phyloP scores from a whole-genome alignment of 768 basidiomycete species.

The Pulveroboletus sp. region DNA sequence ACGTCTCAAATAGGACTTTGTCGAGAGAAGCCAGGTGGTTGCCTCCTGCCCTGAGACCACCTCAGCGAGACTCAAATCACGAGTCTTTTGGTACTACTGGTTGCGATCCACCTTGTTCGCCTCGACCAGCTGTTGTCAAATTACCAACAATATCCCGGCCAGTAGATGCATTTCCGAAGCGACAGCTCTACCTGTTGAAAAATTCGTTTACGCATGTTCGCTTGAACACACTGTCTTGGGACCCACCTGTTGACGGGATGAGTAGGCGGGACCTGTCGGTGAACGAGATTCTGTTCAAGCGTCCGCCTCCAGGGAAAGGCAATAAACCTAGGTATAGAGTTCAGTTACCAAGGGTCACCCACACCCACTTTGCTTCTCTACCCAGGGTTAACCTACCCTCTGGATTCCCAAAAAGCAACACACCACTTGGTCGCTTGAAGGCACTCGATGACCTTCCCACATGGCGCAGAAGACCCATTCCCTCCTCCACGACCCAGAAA shows the following conservation, averaged over 20 bases:
- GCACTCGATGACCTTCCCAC: constrained; percentile 33
- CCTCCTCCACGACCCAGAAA: constrained; percentile 15
- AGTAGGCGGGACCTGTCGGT: constrained; percentile 55
- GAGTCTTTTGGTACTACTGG: constrained; percentile 48
- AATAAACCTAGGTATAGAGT: constrained; percentile 34
- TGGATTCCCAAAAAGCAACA: constrained; percentile 16
- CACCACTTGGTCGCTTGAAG: constrained; percentile 26
- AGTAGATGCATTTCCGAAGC: constrained; percentile 44
- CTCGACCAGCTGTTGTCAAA: constrained; percentile 41
- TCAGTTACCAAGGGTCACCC: constrained; percentile 29
- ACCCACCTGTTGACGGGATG: constrained; percentile 68
- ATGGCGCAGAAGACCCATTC: constrained; percentile 37
- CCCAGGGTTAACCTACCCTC: constrained; percentile 42
- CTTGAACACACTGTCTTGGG: constrained; percentile 66
- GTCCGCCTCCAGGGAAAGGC: constrained; percentile 33
- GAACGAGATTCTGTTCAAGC: constrained; percentile 62
- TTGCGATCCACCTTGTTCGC: constrained; percentile 46
- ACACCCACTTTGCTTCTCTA: constrained; percentile 6
- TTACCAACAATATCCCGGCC: constrained; percentile 44
- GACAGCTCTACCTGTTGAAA: constrained; percentile 45
- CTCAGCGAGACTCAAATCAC: constrained; percentile 34
- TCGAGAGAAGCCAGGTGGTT: constrained; percentile 50
- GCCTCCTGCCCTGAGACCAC: constrained; percentile 48
- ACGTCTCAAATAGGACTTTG: constrained; percentile 9
- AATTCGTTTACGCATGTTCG: constrained; percentile 39